Evolutionary conservation across 345 rosid genomes (phyloP).

Genomic region (Citrus glauca): DNA sequence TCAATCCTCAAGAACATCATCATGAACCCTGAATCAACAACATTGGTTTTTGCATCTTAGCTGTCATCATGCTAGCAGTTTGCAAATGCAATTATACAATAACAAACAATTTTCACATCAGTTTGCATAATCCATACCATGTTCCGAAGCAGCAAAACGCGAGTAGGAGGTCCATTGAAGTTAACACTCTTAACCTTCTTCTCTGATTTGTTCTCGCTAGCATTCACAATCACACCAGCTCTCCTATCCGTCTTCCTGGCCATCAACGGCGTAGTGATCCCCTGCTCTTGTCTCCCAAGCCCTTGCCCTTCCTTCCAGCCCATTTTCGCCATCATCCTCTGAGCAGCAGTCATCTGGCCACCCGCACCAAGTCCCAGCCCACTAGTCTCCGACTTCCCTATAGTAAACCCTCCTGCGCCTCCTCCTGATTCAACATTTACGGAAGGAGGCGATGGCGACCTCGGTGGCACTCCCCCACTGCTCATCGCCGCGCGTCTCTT

Average conservation of each 20-base stretch:
- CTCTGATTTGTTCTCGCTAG: conserved; percentile 69
- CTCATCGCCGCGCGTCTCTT: conserved; percentile 92
- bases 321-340: conserved; percentile 99
- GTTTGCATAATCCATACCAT: conserved; percentile 50
- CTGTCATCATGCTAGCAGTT: neutral
- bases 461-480: conserved; percentile 46
- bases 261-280: conserved; percentile 95
- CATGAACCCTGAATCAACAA: neutral
- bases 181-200: conserved; percentile 92
- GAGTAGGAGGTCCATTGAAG: conserved; percentile 80
- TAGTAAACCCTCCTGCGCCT: conserved; percentile 34
- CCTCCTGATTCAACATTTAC: conserved; percentile 34
- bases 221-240: conserved; percentile 97
- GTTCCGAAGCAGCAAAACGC: conserved; percentile 82
- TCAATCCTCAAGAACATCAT: neutral
- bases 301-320: conserved; percentile 99
- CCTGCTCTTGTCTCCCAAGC: conserved; percentile 92
- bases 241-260: conserved; percentile 96
- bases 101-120: neutral
- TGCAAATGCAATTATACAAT: neutral
- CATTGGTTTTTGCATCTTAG: neutral
- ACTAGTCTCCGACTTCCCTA: conserved; percentile 81
- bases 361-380: conserved; percentile 97
- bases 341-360: conserved; percentile 99
- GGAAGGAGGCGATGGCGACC: conserved; percentile 84